Evolutionary conservation across 1,139 yeast species (phyloP), one percentile per base, ranked within the genome.

Genomic region (Kodamaea sp.): DNA sequence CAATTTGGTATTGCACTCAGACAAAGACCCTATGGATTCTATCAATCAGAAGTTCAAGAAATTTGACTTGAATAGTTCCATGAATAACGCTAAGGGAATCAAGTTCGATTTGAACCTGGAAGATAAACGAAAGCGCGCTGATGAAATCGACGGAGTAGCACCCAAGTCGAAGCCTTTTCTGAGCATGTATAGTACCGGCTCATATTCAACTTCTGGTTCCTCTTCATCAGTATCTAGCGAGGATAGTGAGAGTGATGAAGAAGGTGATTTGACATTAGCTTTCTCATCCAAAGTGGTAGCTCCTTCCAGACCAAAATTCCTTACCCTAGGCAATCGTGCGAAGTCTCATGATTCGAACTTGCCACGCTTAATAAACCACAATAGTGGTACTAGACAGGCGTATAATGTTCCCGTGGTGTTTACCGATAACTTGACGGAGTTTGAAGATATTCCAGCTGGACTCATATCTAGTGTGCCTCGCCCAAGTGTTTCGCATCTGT

Each of bases 181-280:
- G 22, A 22, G 31, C 6, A 23, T 32, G 13, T 19, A 29, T 25
- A 15, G 29, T 2, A 20, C 26, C 16, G 15, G 15, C 8, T 23
- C 29, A 8, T 22, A 16, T 13, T 22, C 35, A 1, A 20, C 34
- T 2, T 18, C 27, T 4, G 22, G 20, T 2, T 24, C 41, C 4
- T 30, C 29, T 7, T 29, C 37, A 8, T 38, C 40, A 13, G 29
- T 32, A 10, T 36, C 50, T 2, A 39, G 43, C 15, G 47, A 42
- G 13, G 50, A 46, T 11, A 55, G 44, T 8, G 65, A 57, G 8
- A 53, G 55, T 26, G 66, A 57, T 15, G 75, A 63, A 30, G 74
- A 63, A 31, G 80, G 76, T 1, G 75, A 78, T 46, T 55, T 78
- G 41, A 77, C 81, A 0, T 59, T 78, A 22, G 78, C 76, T 9